These are phyloP conservation scores for Trichoderma gamsii DNA, from an alignment of 495 filamentous ascomycete species.

Conservation along the genomic window DNA sequence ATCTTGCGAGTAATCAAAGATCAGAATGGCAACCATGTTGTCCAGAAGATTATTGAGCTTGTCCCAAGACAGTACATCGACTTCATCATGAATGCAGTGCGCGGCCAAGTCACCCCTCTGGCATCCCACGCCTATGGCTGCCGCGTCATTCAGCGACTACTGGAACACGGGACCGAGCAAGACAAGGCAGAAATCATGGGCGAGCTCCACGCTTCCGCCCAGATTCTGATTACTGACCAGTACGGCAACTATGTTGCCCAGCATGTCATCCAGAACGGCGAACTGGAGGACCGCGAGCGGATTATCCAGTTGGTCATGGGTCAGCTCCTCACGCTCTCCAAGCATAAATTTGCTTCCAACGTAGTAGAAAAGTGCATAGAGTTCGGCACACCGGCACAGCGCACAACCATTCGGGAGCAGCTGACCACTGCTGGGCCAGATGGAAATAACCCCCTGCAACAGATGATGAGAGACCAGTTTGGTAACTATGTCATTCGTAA, in stretches of 20 bases:
- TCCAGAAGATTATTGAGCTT: constrained; percentile 90
- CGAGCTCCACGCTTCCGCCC: constrained; percentile 70
- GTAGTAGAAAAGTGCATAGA: constrained; percentile 94
- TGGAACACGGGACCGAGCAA: constrained; percentile 73
- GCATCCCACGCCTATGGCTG: constrained; percentile 80
- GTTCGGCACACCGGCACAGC: constrained; percentile 62
- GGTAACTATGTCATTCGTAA: constrained; percentile 97
- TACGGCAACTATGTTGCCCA: constrained; percentile 98
- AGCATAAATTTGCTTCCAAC: constrained; percentile 96
- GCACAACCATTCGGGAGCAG: constrained; percentile 61
- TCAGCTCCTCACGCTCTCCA: constrained; percentile 69
- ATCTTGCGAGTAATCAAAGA: constrained; percentile 78
- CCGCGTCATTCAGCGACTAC: constrained; percentile 86
- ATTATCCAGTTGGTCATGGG: constrained; percentile 69
- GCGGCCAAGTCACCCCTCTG: constrained; percentile 68
- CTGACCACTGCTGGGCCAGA: constrained; percentile 56
- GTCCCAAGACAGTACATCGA: constrained; percentile 75
- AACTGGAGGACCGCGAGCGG: constrained; percentile 62
- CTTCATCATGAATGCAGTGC: constrained; percentile 84
- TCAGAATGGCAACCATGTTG: constrained; percentile 93
- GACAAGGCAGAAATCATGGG: constrained; percentile 65
- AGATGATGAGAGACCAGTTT: constrained; percentile 83
- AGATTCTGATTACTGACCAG: constrained; percentile 73
- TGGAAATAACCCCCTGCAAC: constrained; percentile 60
- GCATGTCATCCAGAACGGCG: constrained; percentile 82